Evolutionary conservation across 345 rosid species (phyloP).

Genomic region (Cardamine resedifolia): DNA sequence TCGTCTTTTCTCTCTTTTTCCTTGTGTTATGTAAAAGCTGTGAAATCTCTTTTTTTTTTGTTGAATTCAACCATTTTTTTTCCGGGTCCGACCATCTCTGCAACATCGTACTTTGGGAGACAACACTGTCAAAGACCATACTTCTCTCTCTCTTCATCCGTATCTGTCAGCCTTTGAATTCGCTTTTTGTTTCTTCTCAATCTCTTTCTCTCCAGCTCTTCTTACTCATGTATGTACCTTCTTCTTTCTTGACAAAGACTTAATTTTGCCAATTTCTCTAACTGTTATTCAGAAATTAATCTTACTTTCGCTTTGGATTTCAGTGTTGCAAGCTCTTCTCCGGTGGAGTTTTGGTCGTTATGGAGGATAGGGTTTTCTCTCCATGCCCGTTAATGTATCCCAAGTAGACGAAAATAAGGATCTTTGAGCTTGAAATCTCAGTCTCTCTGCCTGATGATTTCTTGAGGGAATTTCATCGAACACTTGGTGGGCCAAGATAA

Average conservation of each 20-base stretch:
- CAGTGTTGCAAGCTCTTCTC: constrained; percentile 22
- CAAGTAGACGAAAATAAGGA: constrained; percentile 14
- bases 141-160: constrained; percentile 13
- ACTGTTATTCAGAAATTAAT: neutral
- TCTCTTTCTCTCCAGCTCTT: neutral
- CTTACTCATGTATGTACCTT: constrained; percentile 7
- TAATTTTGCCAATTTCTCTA: neutral
- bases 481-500: constrained; percentile 15
- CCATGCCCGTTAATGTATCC: neutral
- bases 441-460: constrained; percentile 12
- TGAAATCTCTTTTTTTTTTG: constrained; percentile 21
- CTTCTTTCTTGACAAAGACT: neutral
- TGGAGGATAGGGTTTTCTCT: neutral
- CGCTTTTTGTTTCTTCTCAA: constrained; percentile 18
- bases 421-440: neutral
- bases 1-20: constrained; percentile 4
- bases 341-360: neutral
- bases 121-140: constrained; percentile 30
- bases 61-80: constrained; percentile 21
- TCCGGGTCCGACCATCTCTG: constrained; percentile 37
- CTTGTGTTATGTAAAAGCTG: constrained; percentile 29
- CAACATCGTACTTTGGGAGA: constrained; percentile 39
- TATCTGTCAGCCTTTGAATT: constrained; percentile 31
- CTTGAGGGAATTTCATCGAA: constrained; percentile 7
- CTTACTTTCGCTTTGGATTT: constrained; percentile 4